These are phyloP conservation scores for Diplodia seriata DNA, from an alignment of 2,329 filamentous ascomycete genomes.

Conservation along the genomic window DNA sequence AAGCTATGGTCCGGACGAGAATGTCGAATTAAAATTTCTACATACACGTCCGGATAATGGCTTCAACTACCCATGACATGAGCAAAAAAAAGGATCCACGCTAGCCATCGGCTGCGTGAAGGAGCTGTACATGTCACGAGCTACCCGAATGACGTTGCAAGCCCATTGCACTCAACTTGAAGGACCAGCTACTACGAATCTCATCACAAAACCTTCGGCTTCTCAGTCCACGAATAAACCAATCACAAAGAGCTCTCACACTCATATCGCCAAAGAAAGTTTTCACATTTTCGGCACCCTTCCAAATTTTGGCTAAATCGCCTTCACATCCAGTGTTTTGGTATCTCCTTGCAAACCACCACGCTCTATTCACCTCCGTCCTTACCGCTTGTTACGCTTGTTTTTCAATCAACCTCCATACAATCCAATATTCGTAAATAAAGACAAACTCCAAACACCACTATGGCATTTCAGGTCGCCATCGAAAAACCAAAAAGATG, in stretches of 20 bases:
- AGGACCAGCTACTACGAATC: too few relatives aligned
- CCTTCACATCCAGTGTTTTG: neutral
- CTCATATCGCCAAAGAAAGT: neutral
- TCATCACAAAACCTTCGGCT: too few relatives aligned
- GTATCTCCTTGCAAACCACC: neutral
- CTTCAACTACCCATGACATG: too few relatives aligned
- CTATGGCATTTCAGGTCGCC: neutral
- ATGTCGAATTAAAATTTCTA: too few relatives aligned
- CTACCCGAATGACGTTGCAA: too few relatives aligned
- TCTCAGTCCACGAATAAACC: neutral
- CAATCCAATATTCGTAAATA: neutral
- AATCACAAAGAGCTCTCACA: neutral
- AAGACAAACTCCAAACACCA: conserved; percentile 8
- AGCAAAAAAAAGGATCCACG: too few relatives aligned
- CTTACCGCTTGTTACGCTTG: neutral
- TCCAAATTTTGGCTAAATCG: neutral
- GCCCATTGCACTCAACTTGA: too few relatives aligned
- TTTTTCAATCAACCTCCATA: neutral
- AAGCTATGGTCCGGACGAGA: too few relatives aligned
- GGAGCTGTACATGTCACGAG: too few relatives aligned
- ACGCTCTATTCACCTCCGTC: neutral
- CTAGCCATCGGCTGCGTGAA: too few relatives aligned
- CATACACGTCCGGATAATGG: too few relatives aligned
- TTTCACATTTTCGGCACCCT: neutral
- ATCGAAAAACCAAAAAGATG: neutral